Evolutionary conservation across 2,329 filamentous ascomycete genomes (phyloP).

Genomic region (Fusarium sp.): DNA sequence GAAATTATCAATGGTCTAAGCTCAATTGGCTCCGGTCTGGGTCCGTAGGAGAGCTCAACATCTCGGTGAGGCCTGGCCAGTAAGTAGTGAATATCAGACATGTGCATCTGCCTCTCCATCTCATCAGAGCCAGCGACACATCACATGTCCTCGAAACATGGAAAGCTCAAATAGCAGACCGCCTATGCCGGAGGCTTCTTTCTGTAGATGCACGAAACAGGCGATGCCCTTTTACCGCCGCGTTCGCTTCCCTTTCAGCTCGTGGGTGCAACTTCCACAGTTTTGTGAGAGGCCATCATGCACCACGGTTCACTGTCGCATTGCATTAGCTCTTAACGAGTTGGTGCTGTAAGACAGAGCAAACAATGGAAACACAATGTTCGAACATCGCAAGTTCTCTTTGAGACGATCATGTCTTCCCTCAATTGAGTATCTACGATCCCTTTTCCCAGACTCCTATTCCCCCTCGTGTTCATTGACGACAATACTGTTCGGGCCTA

Average conservation of each 20-base stretch:
- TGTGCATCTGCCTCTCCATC: neutral
- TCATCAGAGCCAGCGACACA: neutral
- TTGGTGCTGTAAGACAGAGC: neutral
- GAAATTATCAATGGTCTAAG: constrained; percentile 43
- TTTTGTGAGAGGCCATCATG: constrained; percentile 12
- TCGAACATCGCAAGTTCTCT: neutral
- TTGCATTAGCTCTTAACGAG: constrained; percentile 5
- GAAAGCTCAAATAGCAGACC: neutral
- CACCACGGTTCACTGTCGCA: neutral
- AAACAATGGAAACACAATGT: neutral
- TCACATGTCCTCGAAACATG: neutral
- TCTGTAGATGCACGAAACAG: constrained; percentile 17
- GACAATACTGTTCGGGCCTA: neutral
- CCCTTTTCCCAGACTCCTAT: neutral
- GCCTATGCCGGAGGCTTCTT: constrained; percentile 13
- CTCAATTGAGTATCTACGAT: neutral
- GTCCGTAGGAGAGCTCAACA: constrained; percentile 13
- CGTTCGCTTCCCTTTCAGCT: neutral
- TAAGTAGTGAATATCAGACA: neutral
- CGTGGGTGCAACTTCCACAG: constrained; percentile 16
- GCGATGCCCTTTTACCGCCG: constrained; percentile 16
- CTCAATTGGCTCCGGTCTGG: constrained; percentile 40
- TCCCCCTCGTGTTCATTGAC: neutral
- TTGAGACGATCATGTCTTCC: neutral
- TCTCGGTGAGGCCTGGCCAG: constrained; percentile 8